phyloP scores from a whole-genome alignment of 192 early-diverging fungal genomes.

The Coemansia sp. region DNA sequence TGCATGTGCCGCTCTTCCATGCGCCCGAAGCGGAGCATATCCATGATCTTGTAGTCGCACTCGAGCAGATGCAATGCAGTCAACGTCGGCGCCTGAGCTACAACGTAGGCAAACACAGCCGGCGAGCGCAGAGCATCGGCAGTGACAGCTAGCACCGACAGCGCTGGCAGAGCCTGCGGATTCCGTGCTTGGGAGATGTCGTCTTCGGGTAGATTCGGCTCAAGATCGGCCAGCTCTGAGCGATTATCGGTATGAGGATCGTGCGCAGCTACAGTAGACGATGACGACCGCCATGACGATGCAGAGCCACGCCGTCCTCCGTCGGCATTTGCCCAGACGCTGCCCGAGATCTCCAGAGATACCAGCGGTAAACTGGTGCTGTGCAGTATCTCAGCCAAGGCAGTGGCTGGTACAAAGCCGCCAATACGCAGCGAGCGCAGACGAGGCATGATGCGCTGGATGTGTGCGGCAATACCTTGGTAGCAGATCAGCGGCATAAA shows the following conservation, averaged over 20 bases:
- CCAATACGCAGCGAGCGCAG: conserved; percentile 36
- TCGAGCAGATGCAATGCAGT: conserved; percentile 28
- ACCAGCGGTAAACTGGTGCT: conserved; percentile 15
- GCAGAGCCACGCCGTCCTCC: conserved; percentile 22
- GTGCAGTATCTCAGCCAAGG: conserved; percentile 31
- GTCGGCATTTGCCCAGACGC: conserved; percentile 38
- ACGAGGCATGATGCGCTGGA: conserved; percentile 32
- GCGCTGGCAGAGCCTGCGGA: neutral
- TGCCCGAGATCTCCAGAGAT: conserved; percentile 30
- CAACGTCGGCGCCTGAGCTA: conserved; percentile 25
- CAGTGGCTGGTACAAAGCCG: conserved; percentile 37
- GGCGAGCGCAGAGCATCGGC: conserved; percentile 36
- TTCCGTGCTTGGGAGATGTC: neutral
- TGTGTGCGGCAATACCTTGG: conserved; percentile 31
- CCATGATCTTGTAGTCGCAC: conserved; percentile 22
- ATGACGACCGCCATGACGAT: conserved; percentile 27
- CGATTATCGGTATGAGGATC: neutral
- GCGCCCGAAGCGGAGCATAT: conserved; percentile 21
- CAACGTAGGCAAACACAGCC: conserved; percentile 24
- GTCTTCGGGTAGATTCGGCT: neutral
- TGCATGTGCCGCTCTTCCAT: conserved; percentile 24
- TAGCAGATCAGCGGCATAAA: conserved; percentile 50
- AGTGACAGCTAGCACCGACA: conserved; percentile 23
- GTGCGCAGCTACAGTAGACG: conserved; percentile 15
- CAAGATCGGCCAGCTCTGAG: neutral